Base-by-base conservation (phyloP, 2,329 filamentous ascomycete genomes). In the Leptosphaerulina australis region DNA sequence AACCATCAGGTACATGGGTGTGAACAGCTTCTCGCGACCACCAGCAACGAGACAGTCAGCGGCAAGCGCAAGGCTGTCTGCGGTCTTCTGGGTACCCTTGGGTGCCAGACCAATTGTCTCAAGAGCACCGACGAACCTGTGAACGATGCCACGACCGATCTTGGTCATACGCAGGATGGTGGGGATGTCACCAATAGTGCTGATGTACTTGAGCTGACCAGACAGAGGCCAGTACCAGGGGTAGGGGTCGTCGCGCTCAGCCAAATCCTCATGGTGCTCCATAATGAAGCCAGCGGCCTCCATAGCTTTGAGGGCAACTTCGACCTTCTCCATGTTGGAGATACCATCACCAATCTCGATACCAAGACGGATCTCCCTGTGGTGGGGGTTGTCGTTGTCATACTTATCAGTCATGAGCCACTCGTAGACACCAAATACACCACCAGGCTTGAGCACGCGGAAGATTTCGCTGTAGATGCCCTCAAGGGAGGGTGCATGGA, bases 351-450 rank as follows among this genome's bases (percentile, higher is more conserved):
- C 94, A 71, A 91, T 87, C 80, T 99, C 94, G 60, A 99, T 99
- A 58, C 88, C 92, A 14, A 97, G 85, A 58, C 94, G 90, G 69
- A 97, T 94, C 72, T 90, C 85, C 61, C 91, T 88, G 79, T 97
- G 94, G 67, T 86, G 81, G 1, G 90, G 75, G 81, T 97, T 91
- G 53, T 88, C 81, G 72, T 96, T 93, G 78, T 97, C 88, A 76
- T 97, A 99, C 18, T 87, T 79, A 57, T 97, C 92, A 5, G 92
- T 97, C 94, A 99, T 97, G 69, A 97, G 81, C 94, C 94, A 97
- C 77, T 99, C 94, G 77, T 97, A 99, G 43, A 97, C 93, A 70
- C 93, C 94, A 66, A 97, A 99, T 41, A 91, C 81, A 73, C 94
- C 93, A 53, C 94, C 94, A 15, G 94, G 94, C 83, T 97, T 99